Conservation (phyloP, 1,284 basidiomycete species). For the Cerioporus squamosus region DNA sequence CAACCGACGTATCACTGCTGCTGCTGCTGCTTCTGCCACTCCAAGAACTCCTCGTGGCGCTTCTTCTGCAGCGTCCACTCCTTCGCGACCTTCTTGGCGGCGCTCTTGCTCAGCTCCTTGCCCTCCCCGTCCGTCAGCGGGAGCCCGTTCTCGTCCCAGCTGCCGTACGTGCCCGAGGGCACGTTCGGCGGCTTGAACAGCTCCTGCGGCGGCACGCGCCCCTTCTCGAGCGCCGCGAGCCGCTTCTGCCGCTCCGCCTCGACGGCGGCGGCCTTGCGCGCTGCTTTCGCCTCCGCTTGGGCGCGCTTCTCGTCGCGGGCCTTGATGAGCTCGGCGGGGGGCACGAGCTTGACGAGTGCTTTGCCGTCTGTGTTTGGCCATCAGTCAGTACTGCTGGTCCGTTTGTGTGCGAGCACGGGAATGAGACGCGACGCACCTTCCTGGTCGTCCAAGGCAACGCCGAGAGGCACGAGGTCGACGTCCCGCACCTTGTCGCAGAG, state of each 20-base stretch:
- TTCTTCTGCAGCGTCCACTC: conserved; percentile 80
- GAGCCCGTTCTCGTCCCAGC: conserved; percentile 86
- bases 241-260: conserved; percentile 81
- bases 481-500: conserved; percentile 93
- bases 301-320: conserved; percentile 92
- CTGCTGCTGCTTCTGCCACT: conserved; percentile 52
- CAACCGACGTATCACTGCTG: conserved; percentile 1
- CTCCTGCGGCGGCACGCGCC: conserved; percentile 73
- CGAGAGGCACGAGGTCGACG: conserved; percentile 88
- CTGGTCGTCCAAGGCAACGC: conserved; percentile 96
- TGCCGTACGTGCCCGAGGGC: conserved; percentile 67
- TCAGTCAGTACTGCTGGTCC: too few species aligned
- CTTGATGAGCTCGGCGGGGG: conserved; percentile 82
- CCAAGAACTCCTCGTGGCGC: conserved; percentile 77
- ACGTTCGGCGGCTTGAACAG: conserved; percentile 89
- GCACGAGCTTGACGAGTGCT: conserved; percentile 92
- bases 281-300: conserved; percentile 75
- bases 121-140: conserved; percentile 87
- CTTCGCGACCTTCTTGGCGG: conserved; percentile 83
- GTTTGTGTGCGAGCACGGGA: too few species aligned
- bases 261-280: conserved; percentile 78
- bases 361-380: conserved; percentile 70
- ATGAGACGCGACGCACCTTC: conserved; percentile 61
- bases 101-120: conserved; percentile 85
- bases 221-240: conserved; percentile 85